Percentiles rank a stretch among this genome's conserved stretches.
Conservation (phyloP, 169 alveolate species). For the Babesia ovata region DNA sequence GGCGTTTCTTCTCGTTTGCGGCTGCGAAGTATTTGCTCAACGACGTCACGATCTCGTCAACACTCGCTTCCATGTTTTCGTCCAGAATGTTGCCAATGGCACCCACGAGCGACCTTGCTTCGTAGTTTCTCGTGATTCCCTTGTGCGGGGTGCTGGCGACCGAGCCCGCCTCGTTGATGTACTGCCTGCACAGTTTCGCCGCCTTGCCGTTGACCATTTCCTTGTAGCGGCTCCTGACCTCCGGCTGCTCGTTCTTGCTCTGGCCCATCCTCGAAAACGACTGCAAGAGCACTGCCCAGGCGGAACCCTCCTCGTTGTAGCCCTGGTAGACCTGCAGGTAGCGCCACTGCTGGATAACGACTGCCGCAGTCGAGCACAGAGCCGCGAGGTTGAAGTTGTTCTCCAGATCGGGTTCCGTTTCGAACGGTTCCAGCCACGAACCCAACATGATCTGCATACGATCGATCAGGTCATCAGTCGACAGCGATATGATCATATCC, state of each 20-base stretch:
- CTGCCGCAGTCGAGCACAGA: constrained; percentile 56
- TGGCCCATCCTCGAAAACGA: constrained; percentile 64
- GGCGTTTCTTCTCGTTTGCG: constrained; percentile 21
- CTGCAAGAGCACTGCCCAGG: constrained; percentile 52
- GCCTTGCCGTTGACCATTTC: constrained; percentile 49
- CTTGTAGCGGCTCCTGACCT: constrained; percentile 26
- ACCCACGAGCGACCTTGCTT: constrained; percentile 59
- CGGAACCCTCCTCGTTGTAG: constrained; percentile 38
- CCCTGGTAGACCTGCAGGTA: constrained; percentile 53
- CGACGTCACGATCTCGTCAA: constrained; percentile 46
- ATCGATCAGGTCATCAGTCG: constrained; percentile 58
- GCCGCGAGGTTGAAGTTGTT: constrained; percentile 51
- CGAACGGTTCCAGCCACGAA: constrained; percentile 11
- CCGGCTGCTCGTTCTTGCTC: constrained; percentile 34
- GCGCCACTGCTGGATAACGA: constrained; percentile 57
- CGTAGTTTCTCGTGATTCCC: constrained; percentile 34
- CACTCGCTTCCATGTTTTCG: constrained; percentile 48
- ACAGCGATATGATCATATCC: constrained; percentile 59
- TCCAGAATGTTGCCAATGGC: constrained; percentile 62
- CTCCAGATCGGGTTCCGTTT: constrained; percentile 20
- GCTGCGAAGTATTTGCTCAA: constrained; percentile 43
- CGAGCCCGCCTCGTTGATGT: constrained; percentile 62
- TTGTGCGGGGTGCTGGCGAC: constrained; percentile 46
- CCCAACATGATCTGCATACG: constrained; percentile 48
- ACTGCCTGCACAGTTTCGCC: constrained; percentile 56